Evolutionary conservation across 1,139 yeast genomes (phyloP).

Genomic region (Geotrichum histeridarum): DNA sequence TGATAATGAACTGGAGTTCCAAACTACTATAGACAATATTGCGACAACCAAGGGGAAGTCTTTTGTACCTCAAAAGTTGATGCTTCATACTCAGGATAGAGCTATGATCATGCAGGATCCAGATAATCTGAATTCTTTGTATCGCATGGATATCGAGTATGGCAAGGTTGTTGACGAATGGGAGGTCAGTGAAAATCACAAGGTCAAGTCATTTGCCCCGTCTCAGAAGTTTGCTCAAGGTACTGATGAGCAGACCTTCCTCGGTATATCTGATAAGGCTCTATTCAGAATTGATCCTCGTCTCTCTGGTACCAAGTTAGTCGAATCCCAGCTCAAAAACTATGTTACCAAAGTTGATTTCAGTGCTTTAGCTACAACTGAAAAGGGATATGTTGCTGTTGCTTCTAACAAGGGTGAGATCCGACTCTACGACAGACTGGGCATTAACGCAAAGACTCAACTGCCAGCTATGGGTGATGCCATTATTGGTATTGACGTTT

Average conservation of each 20-base stretch:
- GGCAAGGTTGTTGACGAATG: constrained; percentile 84
- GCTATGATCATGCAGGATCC: constrained; percentile 60
- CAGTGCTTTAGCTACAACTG: constrained; percentile 65
- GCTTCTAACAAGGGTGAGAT: constrained; percentile 74
- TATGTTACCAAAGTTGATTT: constrained; percentile 56
- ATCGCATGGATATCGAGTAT: constrained; percentile 69
- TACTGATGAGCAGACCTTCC: constrained; percentile 65
- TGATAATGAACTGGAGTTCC: constrained; percentile 51
- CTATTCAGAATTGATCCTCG: constrained; percentile 78
- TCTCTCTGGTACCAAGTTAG: constrained; percentile 51
- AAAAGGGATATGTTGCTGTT: constrained; percentile 66
- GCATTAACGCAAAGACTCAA: constrained; percentile 70
- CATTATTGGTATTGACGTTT: constrained; percentile 59
- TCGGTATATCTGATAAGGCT: constrained; percentile 62
- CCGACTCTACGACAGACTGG: constrained; percentile 66
- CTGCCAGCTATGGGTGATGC: constrained; percentile 80
- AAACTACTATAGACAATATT: constrained; percentile 62
- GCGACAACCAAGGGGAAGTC: constrained; percentile 48
- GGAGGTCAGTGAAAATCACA: constrained; percentile 45
- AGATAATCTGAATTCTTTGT: constrained; percentile 45
- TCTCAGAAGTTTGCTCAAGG: constrained; percentile 65
- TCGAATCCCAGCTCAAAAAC: constrained; percentile 50
- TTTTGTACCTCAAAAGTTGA: constrained; percentile 57
- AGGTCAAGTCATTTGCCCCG: constrained; percentile 60
- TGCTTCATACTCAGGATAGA: constrained; percentile 73